phyloP scores from a whole-genome alignment of 495 filamentous ascomycete genomes.

The Aspergillus funiculosus region DNA sequence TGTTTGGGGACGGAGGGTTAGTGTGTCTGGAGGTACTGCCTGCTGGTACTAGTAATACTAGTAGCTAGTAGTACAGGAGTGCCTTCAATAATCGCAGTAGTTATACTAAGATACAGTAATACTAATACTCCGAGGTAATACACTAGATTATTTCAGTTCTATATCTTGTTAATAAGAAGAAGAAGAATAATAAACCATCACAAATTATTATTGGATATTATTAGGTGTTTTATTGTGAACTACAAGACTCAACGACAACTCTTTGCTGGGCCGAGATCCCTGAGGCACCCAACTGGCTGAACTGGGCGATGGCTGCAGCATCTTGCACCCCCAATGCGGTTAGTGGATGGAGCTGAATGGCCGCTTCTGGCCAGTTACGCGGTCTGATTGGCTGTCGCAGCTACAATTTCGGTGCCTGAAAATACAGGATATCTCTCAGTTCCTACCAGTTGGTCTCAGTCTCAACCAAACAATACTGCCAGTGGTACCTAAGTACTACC shows the following conservation, averaged over 20 bases:
- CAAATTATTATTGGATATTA: no score
- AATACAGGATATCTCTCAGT: constrained; percentile 8
- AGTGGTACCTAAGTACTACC: background rate
- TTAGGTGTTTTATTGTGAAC: background rate
- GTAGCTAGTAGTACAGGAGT: no score
- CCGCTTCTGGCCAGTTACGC: background rate
- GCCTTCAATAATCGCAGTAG: no score
- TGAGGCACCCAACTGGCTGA: background rate
- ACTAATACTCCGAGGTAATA: no score
- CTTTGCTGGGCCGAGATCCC: no score
- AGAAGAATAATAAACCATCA: no score
- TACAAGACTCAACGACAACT: background rate
- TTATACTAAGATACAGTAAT: no score
- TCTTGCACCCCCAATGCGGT: background rate
- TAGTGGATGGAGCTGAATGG: constrained; percentile 11
- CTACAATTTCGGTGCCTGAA: constrained; percentile 11
- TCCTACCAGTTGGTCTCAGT: background rate
- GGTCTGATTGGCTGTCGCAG: constrained; percentile 4
- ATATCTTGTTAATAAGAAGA: no score
- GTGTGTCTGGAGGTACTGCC: constrained; percentile 6
- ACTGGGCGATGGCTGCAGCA: background rate
- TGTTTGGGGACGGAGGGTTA: constrained; percentile 14
- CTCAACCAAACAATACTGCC: background rate
- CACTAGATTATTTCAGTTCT: no score
- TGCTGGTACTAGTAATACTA: background rate